Base-by-base conservation (phyloP, 495 filamentous ascomycete species). In the Chaetomidium leptoderma region DNA sequence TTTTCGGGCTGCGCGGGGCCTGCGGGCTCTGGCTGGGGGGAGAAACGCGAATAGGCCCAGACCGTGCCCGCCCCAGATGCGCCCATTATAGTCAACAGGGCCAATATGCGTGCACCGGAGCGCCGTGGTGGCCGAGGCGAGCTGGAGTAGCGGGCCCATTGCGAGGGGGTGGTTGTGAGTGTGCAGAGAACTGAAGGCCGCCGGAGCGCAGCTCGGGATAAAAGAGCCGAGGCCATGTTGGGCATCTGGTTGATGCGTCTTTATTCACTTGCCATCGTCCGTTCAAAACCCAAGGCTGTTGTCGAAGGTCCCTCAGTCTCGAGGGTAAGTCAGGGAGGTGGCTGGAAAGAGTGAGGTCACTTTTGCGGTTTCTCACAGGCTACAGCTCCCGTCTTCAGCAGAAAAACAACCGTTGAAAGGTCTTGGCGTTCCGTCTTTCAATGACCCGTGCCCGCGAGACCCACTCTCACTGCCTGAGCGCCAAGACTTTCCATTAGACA, bases 101-200 rank as follows among this genome's bases (percentile, higher is more conserved):
- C 67, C 26, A 65, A 29, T 7, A 63, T 45, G 42, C 65, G 54
- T 0, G 53, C 56, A 17, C 59, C 54, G 4, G 53, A 49, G 51
- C 64, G 59, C 21, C 23, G 46, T 7, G 62, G 36, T 33, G 58
- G 37, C 21, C 21, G 19, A 19, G 54, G 32, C 6, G 65, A 66
- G 51, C 66, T 70, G 42, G 57, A 39, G 30, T 61, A 59, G 49
- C 74, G 72, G 3, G 59, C 50, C 69, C 68, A 74, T 65, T 68
- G 72, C 9, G 59, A 55, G 5, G 48, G 32, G 9, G 45, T 44
- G 21, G 6, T 40, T 26, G 19, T 36, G 24, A 32, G 26, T 21
- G 39, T 52, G 45, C 29, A 29, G 23, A 53, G 35, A 2, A 46
- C 45, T 9, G 54, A 44, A 8, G 58, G 21, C 14, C 48, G 61